Conservation (phyloP, 805 yeast genomes). For the Candida tallmaniae region DNA sequence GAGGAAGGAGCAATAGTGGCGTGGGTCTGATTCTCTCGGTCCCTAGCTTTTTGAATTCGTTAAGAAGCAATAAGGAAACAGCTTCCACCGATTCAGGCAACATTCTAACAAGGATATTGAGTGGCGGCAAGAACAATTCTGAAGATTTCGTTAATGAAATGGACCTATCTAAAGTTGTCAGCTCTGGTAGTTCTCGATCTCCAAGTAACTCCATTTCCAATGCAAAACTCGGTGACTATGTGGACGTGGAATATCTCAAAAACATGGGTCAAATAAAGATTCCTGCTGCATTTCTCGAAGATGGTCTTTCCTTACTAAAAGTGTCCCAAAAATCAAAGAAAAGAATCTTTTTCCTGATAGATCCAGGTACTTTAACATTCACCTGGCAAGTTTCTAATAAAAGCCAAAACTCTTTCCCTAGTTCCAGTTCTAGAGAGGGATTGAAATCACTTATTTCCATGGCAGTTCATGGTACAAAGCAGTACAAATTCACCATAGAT, state of each 20-base stretch:
- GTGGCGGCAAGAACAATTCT: constrained; percentile 4
- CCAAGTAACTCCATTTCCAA: constrained; percentile 3
- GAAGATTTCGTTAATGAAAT: constrained; percentile 3
- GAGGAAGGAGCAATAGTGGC: constrained; percentile 5
- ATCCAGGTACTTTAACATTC: constrained; percentile 30
- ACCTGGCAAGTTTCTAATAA: constrained; percentile 12
- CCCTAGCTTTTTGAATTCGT: constrained; percentile 17
- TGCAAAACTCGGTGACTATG: constrained; percentile 2
- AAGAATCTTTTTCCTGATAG: constrained; percentile 52
- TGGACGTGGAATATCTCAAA: constrained; percentile 5
- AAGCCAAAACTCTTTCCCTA: background rate
- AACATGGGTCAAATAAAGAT: constrained; percentile 16
- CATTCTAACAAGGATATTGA: background rate
- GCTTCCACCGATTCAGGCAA: constrained; percentile 8
- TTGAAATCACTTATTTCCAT: constrained; percentile 1
- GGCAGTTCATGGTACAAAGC: constrained; percentile 3
- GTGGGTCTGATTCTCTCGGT: constrained; percentile 16
- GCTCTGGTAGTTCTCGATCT: background rate
- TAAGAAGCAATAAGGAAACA: constrained; percentile 13
- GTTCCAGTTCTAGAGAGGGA: constrained; percentile 1
- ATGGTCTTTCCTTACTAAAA: constrained; percentile 61
- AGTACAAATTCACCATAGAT: constrained; percentile 42
- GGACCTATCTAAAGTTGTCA: constrained; percentile 2
- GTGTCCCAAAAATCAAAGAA: constrained; percentile 68
- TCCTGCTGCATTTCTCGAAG: constrained; percentile 45